Base-by-base conservation (phyloP, 352 stramenopile genomes). In the Pythium pectinolyticum region DNA sequence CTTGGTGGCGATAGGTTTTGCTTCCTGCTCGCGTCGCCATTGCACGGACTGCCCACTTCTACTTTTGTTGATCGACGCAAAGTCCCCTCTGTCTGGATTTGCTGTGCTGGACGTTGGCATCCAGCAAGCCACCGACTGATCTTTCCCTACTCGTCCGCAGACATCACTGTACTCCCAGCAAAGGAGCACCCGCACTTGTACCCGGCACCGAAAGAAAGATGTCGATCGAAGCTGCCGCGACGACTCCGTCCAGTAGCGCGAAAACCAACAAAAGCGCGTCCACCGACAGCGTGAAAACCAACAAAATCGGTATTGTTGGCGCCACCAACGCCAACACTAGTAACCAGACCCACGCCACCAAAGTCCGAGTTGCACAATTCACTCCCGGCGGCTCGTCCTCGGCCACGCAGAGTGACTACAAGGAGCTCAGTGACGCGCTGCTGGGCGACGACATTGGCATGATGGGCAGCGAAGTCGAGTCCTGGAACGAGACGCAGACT, bases 381-480 rank as follows among this genome's bases (percentile, higher is more conserved):
- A 66, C 56, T 45, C 57, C 57, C 37, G 45, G 28, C 22, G 27
- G 27, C 50, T n/a, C 32, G 8, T 62, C 49, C 1, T 62, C 51
- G n/a, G 63, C 57, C 28, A 72, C 64, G 46, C 51, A 58, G 24
- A 59, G 22, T 28, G 64, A 67, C 46, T 67, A 62, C 45, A 60
- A 57, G 27, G 63, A 63, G 41, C 57, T 72, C 64, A 66, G 71
- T 35, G 79, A 92, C 64, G 76, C 82, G 60, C 67, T 92, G 32
- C 75, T 92, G 0, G 73, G 69, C 32, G 79, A 88, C 35, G 73
- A 81, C 30, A 86, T 90, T 58, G 68, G 66, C 35, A 85, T 90
- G 70, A 88, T 92, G 75, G 75, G 75, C 61, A 74, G 77, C 40
- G 80, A 91, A 43, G 77, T 88, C 27, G 77, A 86, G 50, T 63